Base-by-base conservation (phyloP, 23 red algal genomes). In the Gracilaria gracilis region DNA sequence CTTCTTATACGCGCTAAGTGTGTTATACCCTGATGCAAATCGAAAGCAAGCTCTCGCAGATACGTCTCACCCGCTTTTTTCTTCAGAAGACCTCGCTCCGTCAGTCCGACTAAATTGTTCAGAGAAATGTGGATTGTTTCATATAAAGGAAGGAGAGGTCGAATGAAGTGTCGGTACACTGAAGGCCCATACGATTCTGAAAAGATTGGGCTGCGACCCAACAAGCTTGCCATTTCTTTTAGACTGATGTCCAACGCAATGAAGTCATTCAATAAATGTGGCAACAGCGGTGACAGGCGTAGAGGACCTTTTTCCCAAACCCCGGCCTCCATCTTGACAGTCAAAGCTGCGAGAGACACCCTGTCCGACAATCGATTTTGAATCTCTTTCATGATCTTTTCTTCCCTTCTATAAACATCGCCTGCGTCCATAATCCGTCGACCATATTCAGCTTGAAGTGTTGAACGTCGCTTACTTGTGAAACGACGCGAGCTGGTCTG, bases 101-200 rank as follows among this genome's bases (percentile, higher is more conserved):
- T 53, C 32, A 81, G 32, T 36, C 74, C 87, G 25, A 54, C 87
- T 3, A 92, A 35, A 44, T 92, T 83, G 66, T 75, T 70, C 4
- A 83, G 79, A 27, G 89, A 92, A 42, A 92, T 61, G 21, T 84
- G 59, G 33, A 83, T 78, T 4, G 92, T 87, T 8, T 82, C 75
- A 58, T 94, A 87, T 13, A 81, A 28, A 0, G 67, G 51, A 38
- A 87, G 44, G 12, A 94, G 29, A 23, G 92, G 92, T 14, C 15
- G 47, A 50, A 94, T 88, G 75, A 88, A 82, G 71, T 87, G 70
- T 25, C 70, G 53, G 44, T 85, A 87, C 35, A 87, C 83, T 39
- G 83, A 81, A 57, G 42, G 70, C 13, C 92, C 82, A 61, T 94
- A 94, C 16, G 81, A 86, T 15, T 39, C 71, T 25, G 92, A 94